Evolutionary conservation across 176 grass and related monocot species (phyloP).

Genomic region (Ananas comosus): DNA sequence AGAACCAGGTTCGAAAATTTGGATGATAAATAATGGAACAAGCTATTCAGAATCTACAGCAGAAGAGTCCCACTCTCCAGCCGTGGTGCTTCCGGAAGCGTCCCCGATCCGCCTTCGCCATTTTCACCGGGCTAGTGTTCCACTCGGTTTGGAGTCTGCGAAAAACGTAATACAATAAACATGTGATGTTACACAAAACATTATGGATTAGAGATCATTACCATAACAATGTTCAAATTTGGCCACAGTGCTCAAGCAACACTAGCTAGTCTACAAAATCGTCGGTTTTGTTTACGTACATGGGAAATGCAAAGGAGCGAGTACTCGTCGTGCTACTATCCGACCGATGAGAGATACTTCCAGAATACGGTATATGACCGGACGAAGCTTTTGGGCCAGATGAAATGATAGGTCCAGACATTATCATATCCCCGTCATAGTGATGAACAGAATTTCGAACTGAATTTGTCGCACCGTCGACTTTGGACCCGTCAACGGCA

Average conservation of each 20-base stretch:
- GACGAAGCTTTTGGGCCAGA: constrained; percentile 41
- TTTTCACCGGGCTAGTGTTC: constrained; percentile 10
- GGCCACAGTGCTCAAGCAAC: background rate
- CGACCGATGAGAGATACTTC: constrained; percentile 80
- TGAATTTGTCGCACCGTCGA: constrained; percentile 25
- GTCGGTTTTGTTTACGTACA: constrained; percentile 38
- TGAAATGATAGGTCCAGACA: constrained; percentile 23
- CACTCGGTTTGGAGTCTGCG: constrained; percentile 14
- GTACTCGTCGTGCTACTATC: constrained; percentile 84
- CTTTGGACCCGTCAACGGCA: constrained; percentile 18
- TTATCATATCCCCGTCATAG: constrained; percentile 17
- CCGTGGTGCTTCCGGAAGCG: background rate
- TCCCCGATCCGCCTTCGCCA: background rate
- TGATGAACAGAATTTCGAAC: constrained; percentile 17
- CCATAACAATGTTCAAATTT: background rate
- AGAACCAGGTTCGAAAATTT: background rate
- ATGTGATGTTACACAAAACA: background rate
- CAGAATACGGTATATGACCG: constrained; percentile 55
- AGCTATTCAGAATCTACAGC: constrained; percentile 11
- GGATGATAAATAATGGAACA: background rate
- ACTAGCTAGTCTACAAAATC: background rate
- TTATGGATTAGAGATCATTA: background rate
- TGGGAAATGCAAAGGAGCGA: constrained; percentile 83
- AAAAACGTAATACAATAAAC: background rate
- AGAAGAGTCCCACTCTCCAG: background rate